These are phyloP conservation scores for Fulvia fulva DNA, from an alignment of 2,329 filamentous ascomycete species.

Conservation along the genomic window DNA sequence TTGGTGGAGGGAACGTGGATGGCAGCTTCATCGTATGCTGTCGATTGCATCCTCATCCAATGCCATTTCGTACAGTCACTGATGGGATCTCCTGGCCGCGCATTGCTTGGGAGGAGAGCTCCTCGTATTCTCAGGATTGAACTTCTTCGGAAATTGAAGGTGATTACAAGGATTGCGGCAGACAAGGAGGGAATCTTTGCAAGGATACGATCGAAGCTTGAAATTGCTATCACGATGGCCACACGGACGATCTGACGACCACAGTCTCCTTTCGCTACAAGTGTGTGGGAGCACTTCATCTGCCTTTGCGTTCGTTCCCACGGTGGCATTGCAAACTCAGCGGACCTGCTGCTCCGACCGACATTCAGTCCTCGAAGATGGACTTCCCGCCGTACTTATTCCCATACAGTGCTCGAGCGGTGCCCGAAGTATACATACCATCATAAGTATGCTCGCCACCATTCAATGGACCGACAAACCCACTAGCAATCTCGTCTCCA, in stretches of 20 bases:
- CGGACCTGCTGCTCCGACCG: neutral
- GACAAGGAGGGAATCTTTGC: neutral
- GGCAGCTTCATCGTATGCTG: neutral
- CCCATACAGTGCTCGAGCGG: neutral
- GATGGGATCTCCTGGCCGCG: neutral
- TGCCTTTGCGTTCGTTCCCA: no score
- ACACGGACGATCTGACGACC: neutral
- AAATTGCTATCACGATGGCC: neutral
- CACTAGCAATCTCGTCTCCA: slow-evolving; percentile 1
- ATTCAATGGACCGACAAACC: neutral
- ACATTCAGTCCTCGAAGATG: slow-evolving; percentile 1
- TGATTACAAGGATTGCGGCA: neutral
- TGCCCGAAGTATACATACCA: neutral
- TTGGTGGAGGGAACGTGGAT: neutral
- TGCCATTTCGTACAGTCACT: neutral
- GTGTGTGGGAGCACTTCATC: no score
- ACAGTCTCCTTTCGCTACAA: neutral
- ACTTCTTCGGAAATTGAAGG: neutral
- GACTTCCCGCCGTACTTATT: neutral
- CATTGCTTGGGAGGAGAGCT: neutral
- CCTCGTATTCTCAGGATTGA: neutral
- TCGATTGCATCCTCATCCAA: slow-evolving; percentile 1
- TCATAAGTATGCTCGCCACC: neutral
- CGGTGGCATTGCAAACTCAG: neutral
- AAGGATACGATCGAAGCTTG: neutral